A percentile compares a stretch with the other conserved stretches of the same genome.
phyloP scores from a whole-genome alignment of 352 stramenopile species.

The Phytophthora syringae region DNA sequence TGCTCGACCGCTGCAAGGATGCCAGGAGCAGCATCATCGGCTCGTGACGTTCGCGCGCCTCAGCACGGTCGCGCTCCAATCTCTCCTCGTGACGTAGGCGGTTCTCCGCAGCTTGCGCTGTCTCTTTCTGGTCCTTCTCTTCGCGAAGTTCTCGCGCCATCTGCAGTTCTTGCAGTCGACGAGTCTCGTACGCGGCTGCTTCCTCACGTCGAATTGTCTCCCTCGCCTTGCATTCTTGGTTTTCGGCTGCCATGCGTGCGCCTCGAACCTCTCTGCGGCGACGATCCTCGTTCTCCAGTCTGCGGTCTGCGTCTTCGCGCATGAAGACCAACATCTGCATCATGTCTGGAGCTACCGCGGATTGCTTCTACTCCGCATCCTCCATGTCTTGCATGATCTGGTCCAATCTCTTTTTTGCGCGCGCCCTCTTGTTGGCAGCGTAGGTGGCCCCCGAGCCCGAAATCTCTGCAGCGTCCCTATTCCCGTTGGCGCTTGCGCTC shows the following conservation, averaged over 20 bases:
- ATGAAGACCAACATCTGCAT: constrained; percentile 2
- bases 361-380: neutral
- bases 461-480: too few relatives aligned
- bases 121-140: neutral
- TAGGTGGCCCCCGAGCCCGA: too few relatives aligned
- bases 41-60: neutral
- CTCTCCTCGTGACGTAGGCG: neutral
- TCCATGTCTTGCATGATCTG: neutral
- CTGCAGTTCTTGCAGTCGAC: too few relatives aligned
- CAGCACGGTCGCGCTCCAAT: neutral
- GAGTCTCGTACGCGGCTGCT: too few relatives aligned
- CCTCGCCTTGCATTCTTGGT: neutral
- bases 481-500: too few relatives aligned
- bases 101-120: neutral
- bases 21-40: neutral
- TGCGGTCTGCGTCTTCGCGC: neutral
- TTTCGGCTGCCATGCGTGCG: neutral
- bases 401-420: neutral
- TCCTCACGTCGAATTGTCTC: neutral
- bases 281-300: neutral
- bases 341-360: neutral
- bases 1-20: neutral
- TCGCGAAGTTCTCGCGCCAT: too few relatives aligned
- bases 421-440: neutral
- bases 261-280: neutral